These are phyloP conservation scores for Phytophthora meadii DNA, from an alignment of 352 stramenopile species.

Conservation along the genomic window DNA sequence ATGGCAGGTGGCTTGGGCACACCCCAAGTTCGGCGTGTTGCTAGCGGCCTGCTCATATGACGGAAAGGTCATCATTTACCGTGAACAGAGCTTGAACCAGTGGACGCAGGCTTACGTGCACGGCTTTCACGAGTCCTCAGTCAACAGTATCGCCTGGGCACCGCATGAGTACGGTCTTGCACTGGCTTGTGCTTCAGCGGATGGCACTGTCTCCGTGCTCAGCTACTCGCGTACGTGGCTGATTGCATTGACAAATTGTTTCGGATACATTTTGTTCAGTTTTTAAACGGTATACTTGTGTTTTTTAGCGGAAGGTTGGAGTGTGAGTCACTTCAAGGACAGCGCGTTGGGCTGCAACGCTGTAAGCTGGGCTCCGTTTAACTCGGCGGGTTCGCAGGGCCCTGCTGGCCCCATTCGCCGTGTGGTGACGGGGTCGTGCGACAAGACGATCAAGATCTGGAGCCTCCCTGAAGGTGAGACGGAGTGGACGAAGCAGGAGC, in stretches of 20 bases:
- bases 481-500: slow-evolving; percentile 83
- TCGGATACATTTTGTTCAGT: slow-evolving; percentile 1
- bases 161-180: slow-evolving; percentile 97
- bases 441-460: slow-evolving; percentile 98
- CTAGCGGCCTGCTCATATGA: slow-evolving; percentile 98
- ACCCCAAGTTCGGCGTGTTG: slow-evolving; percentile 97
- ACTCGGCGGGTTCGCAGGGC: slow-evolving; percentile 63
- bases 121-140: slow-evolving; percentile 87
- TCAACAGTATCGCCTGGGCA: slow-evolving; percentile 97
- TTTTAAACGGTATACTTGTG: neutral
- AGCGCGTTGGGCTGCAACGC: slow-evolving; percentile 96
- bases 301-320: slow-evolving; percentile 85
- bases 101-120: slow-evolving; percentile 95
- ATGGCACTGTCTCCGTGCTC: slow-evolving; percentile 94
- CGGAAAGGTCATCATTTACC: slow-evolving; percentile 97
- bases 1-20: slow-evolving; percentile 98
- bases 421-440: slow-evolving; percentile 96
- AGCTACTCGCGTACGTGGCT: slow-evolving; percentile 73
- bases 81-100: slow-evolving; percentile 93
- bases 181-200: slow-evolving; percentile 94
- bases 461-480: slow-evolving; percentile 74
- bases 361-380: slow-evolving; percentile 95
- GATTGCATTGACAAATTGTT: neutral
- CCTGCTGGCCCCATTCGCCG: slow-evolving; percentile 64
- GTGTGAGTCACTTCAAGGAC: slow-evolving; percentile 94